A percentile compares a stretch with the other conserved stretches of the same genome.
Conservation (phyloP, 2,329 filamentous ascomycete genomes). For the Aspergillus quadrilineatus region DNA sequence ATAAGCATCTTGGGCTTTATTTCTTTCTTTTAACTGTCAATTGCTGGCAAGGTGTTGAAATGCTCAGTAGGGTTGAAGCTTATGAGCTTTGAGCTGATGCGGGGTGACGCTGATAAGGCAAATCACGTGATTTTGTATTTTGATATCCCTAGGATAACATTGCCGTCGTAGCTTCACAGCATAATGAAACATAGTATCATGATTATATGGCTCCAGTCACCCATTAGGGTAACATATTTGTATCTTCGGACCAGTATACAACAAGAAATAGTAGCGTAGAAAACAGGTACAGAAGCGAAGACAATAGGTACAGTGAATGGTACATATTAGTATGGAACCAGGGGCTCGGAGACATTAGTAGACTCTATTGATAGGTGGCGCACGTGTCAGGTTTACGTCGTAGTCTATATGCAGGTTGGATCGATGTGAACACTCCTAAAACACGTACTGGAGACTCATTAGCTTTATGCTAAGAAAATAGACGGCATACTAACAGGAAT, state of each 20-base stretch:
- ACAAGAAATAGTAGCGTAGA: constrained; percentile 6
- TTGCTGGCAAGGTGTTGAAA: neutral
- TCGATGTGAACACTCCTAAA: constrained; percentile 21
- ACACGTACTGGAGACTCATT: constrained; percentile 30
- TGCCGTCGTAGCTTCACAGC: neutral
- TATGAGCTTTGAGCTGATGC: neutral
- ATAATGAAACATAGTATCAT: constrained; percentile 5
- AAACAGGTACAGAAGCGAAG: constrained; percentile 7
- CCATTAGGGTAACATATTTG: neutral
- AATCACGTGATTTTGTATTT: constrained; percentile 5
- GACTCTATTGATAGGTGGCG: neutral
- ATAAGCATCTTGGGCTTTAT: constrained; percentile 33
- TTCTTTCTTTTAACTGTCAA: neutral
- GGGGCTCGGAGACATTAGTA: neutral
- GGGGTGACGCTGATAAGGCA: constrained; percentile 5
- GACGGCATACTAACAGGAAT: constrained; percentile 60
- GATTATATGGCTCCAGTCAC: constrained; percentile 2
- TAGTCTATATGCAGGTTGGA: neutral
- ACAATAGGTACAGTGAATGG: constrained; percentile 15
- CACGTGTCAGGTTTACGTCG: neutral
- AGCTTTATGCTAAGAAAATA: neutral
- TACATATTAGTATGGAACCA: neutral
- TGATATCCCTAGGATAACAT: neutral
- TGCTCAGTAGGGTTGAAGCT: neutral
- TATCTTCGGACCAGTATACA: neutral